Conservation (phyloP, 164 flowering plant genomes). For the Magnolia officinalis region DNA sequence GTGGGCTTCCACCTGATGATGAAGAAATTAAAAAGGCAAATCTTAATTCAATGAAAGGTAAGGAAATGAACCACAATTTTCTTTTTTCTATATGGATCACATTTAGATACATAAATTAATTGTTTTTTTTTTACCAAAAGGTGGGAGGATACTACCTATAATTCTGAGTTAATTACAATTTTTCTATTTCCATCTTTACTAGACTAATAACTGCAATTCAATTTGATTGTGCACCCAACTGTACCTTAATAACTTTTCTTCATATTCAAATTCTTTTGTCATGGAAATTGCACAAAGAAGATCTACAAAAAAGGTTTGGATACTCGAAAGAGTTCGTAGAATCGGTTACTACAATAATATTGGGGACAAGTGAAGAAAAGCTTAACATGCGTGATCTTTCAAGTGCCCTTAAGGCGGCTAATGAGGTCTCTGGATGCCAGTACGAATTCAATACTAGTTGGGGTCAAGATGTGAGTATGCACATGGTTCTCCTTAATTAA, state of each 20-base stretch:
- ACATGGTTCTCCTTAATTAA: too few relatives aligned
- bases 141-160: background rate
- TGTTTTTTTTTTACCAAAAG: background rate
- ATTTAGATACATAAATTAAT: background rate
- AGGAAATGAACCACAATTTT: background rate
- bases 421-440: background rate
- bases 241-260: background rate
- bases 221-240: background rate
- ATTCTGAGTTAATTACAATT: background rate
- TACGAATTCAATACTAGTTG: background rate
- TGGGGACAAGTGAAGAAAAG: background rate
- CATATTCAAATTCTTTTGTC: background rate
- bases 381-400: background rate
- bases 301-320: background rate
- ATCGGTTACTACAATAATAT: background rate
- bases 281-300: background rate
- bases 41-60: background rate
- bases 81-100: background rate
- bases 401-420: background rate
- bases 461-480: background rate
- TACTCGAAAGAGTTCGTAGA: background rate
- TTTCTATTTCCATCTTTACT: background rate
- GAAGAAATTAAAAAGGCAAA: background rate
- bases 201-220: background rate
- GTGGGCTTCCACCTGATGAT: background rate